Conservation (phyloP, 2,329 filamentous ascomycete genomes). For the Cordyceps cateniannulata region DNA sequence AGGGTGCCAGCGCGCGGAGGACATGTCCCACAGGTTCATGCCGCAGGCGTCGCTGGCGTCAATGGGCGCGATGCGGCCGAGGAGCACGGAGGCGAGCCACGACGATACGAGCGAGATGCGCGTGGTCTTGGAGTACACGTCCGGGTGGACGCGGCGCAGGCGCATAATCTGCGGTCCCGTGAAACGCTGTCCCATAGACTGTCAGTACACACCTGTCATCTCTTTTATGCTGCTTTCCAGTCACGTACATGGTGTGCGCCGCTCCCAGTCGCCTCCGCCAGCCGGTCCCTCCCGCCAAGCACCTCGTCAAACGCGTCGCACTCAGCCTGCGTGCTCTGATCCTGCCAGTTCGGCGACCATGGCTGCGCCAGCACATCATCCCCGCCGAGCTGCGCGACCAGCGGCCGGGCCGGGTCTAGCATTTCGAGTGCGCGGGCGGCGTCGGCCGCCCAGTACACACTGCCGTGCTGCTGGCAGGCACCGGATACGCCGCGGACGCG, state of each 20-base stretch:
- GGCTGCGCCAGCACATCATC: slow-evolving; percentile 66
- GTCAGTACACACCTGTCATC: background rate
- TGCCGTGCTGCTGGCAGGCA: slow-evolving; percentile 95
- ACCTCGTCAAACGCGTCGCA: slow-evolving; percentile 79
- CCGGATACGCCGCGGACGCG: slow-evolving; percentile 78
- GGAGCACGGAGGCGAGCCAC: slow-evolving; percentile 84
- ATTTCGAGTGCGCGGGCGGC: slow-evolving; percentile 55
- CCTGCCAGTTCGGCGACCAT: slow-evolving; percentile 95
- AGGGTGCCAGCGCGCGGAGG: slow-evolving; percentile 65
- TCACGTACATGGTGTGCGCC: slow-evolving; percentile 87
- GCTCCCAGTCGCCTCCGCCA: slow-evolving; percentile 81
- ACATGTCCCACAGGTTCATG: slow-evolving; percentile 94
- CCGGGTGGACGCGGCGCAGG: slow-evolving; percentile 72
- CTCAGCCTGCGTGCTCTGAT: slow-evolving; percentile 87
- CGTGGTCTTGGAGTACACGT: slow-evolving; percentile 71
- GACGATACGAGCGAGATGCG: slow-evolving; percentile 93
- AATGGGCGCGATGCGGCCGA: slow-evolving; percentile 78
- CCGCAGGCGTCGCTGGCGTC: slow-evolving; percentile 94
- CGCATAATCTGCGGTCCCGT: slow-evolving; percentile 95
- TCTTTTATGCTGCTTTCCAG: too few species aligned
- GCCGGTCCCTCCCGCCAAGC: slow-evolving; percentile 57
- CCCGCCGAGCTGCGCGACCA: slow-evolving; percentile 62
- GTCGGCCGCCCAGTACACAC: slow-evolving; percentile 78
- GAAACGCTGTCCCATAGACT: slow-evolving; percentile 60
- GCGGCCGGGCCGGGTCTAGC: slow-evolving; percentile 52